phyloP scores from a whole-genome alignment of 352 stramenopile genomes.

The Aphanomyces invadans region DNA sequence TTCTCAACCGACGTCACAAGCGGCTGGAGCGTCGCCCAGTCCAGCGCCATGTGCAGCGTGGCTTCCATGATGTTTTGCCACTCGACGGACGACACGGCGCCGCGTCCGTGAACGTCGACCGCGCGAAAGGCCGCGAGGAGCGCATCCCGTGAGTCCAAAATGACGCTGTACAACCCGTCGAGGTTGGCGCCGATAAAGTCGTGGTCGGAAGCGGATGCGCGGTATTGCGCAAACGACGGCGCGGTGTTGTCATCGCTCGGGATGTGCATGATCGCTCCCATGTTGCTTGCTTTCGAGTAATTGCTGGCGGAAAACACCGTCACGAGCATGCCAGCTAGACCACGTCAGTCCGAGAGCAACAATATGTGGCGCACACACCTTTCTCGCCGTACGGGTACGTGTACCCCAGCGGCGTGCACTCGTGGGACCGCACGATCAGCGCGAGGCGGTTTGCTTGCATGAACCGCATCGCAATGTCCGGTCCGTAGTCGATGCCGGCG shows the following conservation, averaged over 20 bases:
- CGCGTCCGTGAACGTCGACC: conserved; percentile 36
- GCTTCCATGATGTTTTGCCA: conserved; percentile 73
- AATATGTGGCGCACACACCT: too few relatives aligned
- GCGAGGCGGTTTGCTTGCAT: conserved; percentile 74
- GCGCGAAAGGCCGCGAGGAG: conserved; percentile 57
- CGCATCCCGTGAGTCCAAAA: conserved; percentile 60
- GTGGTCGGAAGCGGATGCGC: conserved; percentile 66
- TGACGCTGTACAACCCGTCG: conserved; percentile 74
- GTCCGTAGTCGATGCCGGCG: conserved; percentile 67
- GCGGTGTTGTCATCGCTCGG: conserved; percentile 54
- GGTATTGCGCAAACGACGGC: conserved; percentile 79
- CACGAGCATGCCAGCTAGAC: conserved; percentile 46
- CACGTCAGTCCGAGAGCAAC: too few relatives aligned
- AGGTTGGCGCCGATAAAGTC: conserved; percentile 76
- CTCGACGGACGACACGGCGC: conserved; percentile 37
- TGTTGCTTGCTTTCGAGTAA: conserved; percentile 79
- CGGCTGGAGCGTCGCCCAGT: conserved; percentile 73
- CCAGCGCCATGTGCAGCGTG: conserved; percentile 61
- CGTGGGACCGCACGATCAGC: conserved; percentile 76
- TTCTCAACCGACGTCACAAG: conserved; percentile 63
- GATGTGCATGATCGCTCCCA: conserved; percentile 79
- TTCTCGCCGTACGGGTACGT: conserved; percentile 73
- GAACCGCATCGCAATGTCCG: conserved; percentile 74
- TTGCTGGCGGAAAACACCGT: conserved; percentile 86
- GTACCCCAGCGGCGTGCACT: conserved; percentile 73